Base-by-base conservation (phyloP, 2,329 filamentous ascomycete genomes). In the Hypoxylon sp. region DNA sequence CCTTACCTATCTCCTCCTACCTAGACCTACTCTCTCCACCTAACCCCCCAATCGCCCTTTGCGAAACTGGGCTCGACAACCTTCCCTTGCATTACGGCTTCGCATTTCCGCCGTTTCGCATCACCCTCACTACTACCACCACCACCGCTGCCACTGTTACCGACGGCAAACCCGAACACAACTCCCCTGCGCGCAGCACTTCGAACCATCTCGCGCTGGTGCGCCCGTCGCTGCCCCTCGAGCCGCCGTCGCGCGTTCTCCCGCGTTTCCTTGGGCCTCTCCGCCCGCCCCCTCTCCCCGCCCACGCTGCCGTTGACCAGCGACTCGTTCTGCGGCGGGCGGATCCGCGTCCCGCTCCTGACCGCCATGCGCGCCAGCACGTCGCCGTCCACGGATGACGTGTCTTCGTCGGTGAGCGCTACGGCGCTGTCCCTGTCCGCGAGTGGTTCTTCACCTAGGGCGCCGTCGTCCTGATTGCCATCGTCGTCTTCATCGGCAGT, bases 31-130 rank as follows among this genome's bases (percentile, higher is more conserved):
- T 88, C 86, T 66, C 87, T 81, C 87, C 87, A 89, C 65, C 86
- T 75, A 10, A 89, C 81, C 0, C 81, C 82, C 87, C 87, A 90
- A 50, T 89, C 83, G 0, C 87, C 87, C 70, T 89, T 90, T 0
- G 87, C 87, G 76, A 86, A 90, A 63, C 85, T 87, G 2, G 86
- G 83, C 74, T 90, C 88, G 0, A 89, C 86, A 2, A 89, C 85
- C 48, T 82, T 82, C 0, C 85, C 86, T 44, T 83, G 80, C 86
- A 89, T 88, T 2, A 89, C 79, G 6, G 87, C 87, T 75, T 90
- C 88, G 63, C 87, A 89, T 69, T 85, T 83, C 62, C 82, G 81
- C 67, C 76, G 77, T 48, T 72, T 69, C 8, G 71, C 67, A 13
- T 31, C 50, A 11, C 39, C 24, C 1, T 61, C 55, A 35, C 10